Evolutionary conservation across 2,329 filamentous ascomycete genomes (phyloP), one percentile per base, ranked within the genome.

Genomic region (Calonectria multiphialidica): DNA sequence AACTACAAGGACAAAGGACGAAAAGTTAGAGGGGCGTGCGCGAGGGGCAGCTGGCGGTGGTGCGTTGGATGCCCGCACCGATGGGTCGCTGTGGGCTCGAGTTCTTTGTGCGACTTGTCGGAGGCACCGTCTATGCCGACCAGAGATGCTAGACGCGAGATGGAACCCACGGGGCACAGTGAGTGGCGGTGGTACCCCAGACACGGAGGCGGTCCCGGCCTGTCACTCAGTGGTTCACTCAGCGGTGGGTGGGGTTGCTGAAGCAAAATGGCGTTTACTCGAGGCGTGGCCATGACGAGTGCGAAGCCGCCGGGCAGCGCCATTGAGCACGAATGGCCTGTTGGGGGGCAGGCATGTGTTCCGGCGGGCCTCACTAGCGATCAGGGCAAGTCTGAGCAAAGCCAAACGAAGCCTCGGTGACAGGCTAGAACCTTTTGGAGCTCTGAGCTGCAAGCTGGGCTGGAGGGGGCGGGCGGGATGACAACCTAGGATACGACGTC

Each of bases 401-500:
- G 8, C 53, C 53, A 59, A 59, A 59, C 53, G 53, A 59, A 40
- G 33, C 35, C 13, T 55, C 33, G 28, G 62, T 21, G 44, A 45
- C 28, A 16, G 62, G 49, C 61, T 45, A 37, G 30, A 18, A 35
- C 30, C 15, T 40, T 59, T 59, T 40, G 23, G 68, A 63, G 50
- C 42, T 50, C 21, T 55, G 30, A 63, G 59, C 37, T 64, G 44
- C 25, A 23, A 67, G 25, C 12, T 40, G 47, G 25, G 30, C 25
- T 37, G 61, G 50, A 57, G 53, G 53, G 68, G 68, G 68, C 44
- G 68, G 68, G 63, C 44, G 57, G 47, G 45, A 49, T 61, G 53
- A 62, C 63, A 47, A 37, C 21, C 42, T 61, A 16, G 45, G 57
- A 59, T 61, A 59, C 68, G 68, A 71, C 69, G 69, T 71, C 69